phyloP scores from a whole-genome alignment of 495 filamentous ascomycete species.

The Platismatia glauca region DNA sequence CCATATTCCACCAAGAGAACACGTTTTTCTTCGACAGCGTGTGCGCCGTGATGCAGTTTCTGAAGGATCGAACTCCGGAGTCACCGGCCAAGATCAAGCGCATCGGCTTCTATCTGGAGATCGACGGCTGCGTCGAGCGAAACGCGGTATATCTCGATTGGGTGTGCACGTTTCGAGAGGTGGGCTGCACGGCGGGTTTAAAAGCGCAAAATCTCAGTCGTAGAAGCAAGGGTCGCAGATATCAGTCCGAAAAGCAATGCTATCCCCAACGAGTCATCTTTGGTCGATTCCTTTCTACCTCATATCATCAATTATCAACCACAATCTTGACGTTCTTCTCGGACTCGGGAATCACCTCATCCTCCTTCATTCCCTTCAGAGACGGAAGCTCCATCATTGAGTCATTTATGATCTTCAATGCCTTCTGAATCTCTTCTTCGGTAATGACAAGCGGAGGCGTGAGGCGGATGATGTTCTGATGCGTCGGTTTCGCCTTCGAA shows the following conservation, averaged over 20 bases:
- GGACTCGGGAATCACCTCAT: conserved; percentile 37
- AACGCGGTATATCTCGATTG: neutral
- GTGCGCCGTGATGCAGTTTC: neutral
- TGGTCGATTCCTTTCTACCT: too few species aligned
- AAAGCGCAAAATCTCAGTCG: neutral
- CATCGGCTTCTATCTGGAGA: neutral
- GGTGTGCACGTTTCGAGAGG: neutral
- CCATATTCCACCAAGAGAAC: neutral
- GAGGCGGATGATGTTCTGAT: conserved; percentile 81
- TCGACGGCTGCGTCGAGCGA: neutral
- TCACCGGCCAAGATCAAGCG: neutral
- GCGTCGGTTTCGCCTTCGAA: conserved; percentile 87
- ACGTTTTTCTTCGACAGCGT: neutral
- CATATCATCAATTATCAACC: conserved; percentile 37
- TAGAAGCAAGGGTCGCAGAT: neutral
- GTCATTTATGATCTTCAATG: conserved; percentile 42
- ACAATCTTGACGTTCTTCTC: conserved; percentile 45
- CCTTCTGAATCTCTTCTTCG: conserved; percentile 42
- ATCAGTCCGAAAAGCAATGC: too few species aligned
- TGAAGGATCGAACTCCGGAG: neutral
- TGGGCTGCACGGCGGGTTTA: neutral
- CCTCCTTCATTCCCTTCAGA: conserved; percentile 40
- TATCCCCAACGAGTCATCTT: too few species aligned
- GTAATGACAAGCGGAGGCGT: conserved; percentile 51
- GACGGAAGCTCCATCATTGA: conserved; percentile 42